Conservation (phyloP, 2,329 filamentous ascomycete genomes). For the Penicillium corylophilum region DNA sequence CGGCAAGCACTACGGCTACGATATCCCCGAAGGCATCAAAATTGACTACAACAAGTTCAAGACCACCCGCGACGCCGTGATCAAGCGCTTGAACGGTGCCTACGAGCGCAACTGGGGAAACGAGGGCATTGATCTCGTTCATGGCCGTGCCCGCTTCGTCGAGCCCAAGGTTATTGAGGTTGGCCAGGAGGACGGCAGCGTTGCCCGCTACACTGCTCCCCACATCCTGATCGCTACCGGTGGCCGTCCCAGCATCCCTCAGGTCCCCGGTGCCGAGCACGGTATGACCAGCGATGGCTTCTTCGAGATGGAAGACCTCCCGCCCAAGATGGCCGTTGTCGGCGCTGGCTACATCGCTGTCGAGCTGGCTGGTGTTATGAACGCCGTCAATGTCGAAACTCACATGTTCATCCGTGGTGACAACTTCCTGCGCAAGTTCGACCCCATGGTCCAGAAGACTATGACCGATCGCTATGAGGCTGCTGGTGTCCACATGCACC, state of each 20-base stretch:
- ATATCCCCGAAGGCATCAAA: slow-evolving; percentile 43
- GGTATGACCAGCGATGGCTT: slow-evolving; percentile 55
- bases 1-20: slow-evolving; percentile 50
- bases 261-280: slow-evolving; percentile 47
- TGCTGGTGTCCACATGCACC: slow-evolving; percentile 50
- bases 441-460: slow-evolving; percentile 54
- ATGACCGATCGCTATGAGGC: slow-evolving; percentile 54
- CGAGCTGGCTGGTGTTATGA: slow-evolving; percentile 52
- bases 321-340: slow-evolving; percentile 51
- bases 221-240: slow-evolving; percentile 52
- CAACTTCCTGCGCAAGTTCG: slow-evolving; percentile 51
- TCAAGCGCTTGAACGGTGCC: slow-evolving; percentile 47
- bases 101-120: slow-evolving; percentile 53
- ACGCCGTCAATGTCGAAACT: slow-evolving; percentile 50
- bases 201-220: slow-evolving; percentile 42
- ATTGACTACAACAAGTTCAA: slow-evolving; percentile 51
- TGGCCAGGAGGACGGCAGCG: slow-evolving; percentile 41
- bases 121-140: slow-evolving; percentile 52
- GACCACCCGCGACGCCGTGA: slow-evolving; percentile 46
- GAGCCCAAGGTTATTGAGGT: slow-evolving; percentile 48
- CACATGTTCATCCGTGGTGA: slow-evolving; percentile 53
- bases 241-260: slow-evolving; percentile 46
- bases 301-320: slow-evolving; percentile 52
- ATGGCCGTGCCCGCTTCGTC: slow-evolving; percentile 49
- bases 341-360: slow-evolving; percentile 54